Conservation (phyloP, 2,329 filamentous ascomycete species). For the Corniculantispora saksenae region DNA sequence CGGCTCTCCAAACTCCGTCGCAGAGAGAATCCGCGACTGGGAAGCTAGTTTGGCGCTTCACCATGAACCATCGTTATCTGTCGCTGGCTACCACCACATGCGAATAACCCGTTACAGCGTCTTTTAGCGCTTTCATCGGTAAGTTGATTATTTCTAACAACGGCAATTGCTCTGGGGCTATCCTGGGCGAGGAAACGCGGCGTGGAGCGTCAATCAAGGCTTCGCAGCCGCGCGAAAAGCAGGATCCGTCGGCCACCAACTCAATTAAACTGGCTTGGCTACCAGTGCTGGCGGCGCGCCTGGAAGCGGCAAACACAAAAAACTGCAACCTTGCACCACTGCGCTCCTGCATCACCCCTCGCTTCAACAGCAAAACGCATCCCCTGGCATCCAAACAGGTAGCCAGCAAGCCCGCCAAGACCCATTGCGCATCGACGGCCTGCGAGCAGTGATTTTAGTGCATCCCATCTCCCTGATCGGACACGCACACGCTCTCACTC, state of each 20-base stretch:
- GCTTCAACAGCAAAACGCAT: constrained; percentile 1
- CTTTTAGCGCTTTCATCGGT: background rate
- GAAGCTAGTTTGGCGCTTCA: background rate
- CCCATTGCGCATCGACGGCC: background rate
- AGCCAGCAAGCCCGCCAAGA: background rate
- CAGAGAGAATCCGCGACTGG: background rate
- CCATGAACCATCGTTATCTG: background rate
- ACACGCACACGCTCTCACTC: background rate
- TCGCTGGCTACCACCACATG: too few relatives aligned
- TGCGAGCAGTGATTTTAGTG: constrained; percentile 3
- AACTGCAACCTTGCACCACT: constrained; percentile 8
- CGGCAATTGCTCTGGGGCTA: background rate
- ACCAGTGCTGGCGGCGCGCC: constrained; percentile 1
- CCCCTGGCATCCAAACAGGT: background rate
- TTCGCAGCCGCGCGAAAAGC: background rate
- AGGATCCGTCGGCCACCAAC: constrained; percentile 10
- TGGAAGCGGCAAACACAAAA: constrained; percentile 16
- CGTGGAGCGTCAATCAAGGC: constrained; percentile 6
- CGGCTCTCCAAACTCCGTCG: background rate
- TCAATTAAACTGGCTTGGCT: constrained; percentile 5
- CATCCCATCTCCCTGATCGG: background rate
- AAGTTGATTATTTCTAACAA: background rate
- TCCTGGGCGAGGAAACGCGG: constrained; percentile 6
- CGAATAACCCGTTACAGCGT: background rate
- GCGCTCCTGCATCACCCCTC: constrained; percentile 9